A percentile compares a stretch with the other conserved stretches of the same genome.
phyloP scores from a whole-genome alignment of 257 asterid species.

The Rubia yunnanensis region DNA sequence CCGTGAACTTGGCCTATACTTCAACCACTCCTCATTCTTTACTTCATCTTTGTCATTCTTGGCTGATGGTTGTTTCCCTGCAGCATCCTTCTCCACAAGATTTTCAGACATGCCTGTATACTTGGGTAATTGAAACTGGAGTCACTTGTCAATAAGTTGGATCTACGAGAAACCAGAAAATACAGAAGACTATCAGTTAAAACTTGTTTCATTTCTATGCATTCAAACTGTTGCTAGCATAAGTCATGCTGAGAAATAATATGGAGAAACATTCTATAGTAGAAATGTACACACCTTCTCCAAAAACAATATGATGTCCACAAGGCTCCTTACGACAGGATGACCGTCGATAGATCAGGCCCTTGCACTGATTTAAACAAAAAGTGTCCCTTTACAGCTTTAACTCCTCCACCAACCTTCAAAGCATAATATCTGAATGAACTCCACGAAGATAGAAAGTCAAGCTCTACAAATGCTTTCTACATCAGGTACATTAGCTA shows the following conservation, averaged over 20 bases:
- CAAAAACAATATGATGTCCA: constrained; percentile 72
- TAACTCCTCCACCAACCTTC: too few species aligned
- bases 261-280: background rate
- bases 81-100: constrained; percentile 18
- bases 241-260: background rate
- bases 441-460: too few species aligned
- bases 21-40: constrained; percentile 45
- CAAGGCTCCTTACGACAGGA: constrained; percentile 83
- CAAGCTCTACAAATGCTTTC: too few species aligned
- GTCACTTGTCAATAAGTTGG: constrained; percentile 82
- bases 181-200: background rate
- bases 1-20: constrained; percentile 78
- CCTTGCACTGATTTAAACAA: too few species aligned
- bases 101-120: constrained; percentile 36
- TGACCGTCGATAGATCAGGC: constrained; percentile 73
- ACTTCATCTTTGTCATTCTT: constrained; percentile 34
- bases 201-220: background rate
- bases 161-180: constrained; percentile 39
- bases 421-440: too few species aligned
- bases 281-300: constrained; percentile 53
- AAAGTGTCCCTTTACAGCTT: too few species aligned
- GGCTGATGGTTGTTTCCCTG: constrained; percentile 25
- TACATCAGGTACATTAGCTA: too few species aligned
- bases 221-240: background rate
- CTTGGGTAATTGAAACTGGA: constrained; percentile 78